Evolutionary conservation across 495 filamentous ascomycete genomes (phyloP).

Genomic region (Penicillium atrosanguineum): DNA sequence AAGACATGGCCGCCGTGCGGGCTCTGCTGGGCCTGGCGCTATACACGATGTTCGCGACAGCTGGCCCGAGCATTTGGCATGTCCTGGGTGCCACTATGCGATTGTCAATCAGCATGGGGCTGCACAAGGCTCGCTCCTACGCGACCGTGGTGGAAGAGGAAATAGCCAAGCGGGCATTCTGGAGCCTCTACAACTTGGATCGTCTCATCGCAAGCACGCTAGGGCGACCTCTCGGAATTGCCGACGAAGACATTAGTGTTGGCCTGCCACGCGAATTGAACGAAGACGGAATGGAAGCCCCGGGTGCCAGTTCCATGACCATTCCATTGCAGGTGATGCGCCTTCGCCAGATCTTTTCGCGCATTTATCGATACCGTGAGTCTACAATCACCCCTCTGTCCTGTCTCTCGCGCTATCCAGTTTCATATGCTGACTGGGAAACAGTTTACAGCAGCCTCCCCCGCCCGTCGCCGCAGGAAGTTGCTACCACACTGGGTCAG

Average conservation of each 20-base stretch:
- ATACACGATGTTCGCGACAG: slow-evolving; percentile 50
- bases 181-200: slow-evolving; percentile 53
- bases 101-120: slow-evolving; percentile 47
- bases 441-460: slow-evolving; percentile 46
- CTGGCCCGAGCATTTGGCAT: slow-evolving; percentile 54
- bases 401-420: neutral
- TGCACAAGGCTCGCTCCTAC: slow-evolving; percentile 44
- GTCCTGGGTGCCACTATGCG: slow-evolving; percentile 47
- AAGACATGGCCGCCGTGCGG: slow-evolving; percentile 42
- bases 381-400: neutral
- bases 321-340: slow-evolving; percentile 49
- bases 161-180: slow-evolving; percentile 50
- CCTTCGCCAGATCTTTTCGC: slow-evolving; percentile 48
- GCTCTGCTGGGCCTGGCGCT: slow-evolving; percentile 48
- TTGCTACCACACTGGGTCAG: slow-evolving; percentile 31
- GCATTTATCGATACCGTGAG: slow-evolving; percentile 47
- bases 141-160: slow-evolving; percentile 40
- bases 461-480: slow-evolving; percentile 35
- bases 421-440: neutral
- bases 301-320: slow-evolving; percentile 42
- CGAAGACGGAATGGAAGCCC: slow-evolving; percentile 42
- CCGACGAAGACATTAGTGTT: slow-evolving; percentile 51
- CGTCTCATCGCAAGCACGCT: slow-evolving; percentile 50
- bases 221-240: slow-evolving; percentile 47
- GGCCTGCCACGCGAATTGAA: slow-evolving; percentile 44